A percentile compares a stretch with the other conserved stretches of the same genome.
phyloP scores from a whole-genome alignment of 2,329 filamentous ascomycete species.

The Neopestalotiopsis clavispora region DNA sequence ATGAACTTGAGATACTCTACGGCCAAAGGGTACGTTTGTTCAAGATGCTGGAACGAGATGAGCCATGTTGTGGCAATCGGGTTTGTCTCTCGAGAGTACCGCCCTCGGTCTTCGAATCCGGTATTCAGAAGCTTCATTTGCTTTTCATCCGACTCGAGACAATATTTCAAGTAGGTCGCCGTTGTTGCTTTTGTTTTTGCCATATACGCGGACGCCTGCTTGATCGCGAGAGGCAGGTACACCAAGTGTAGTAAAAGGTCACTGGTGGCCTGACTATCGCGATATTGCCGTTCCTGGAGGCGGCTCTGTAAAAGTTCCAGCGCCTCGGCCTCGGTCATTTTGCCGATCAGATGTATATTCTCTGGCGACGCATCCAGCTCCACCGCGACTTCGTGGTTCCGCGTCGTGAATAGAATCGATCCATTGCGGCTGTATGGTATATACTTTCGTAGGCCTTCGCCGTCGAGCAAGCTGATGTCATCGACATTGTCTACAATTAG shows the following conservation, averaged over 20 bases:
- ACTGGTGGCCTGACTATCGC: not conserved
- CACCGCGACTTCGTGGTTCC: conserved; percentile 21
- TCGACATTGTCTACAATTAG: conserved; percentile 51
- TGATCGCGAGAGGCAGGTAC: not conserved
- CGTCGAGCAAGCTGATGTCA: conserved; percentile 25
- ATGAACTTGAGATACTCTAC: conserved; percentile 35
- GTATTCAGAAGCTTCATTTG: conserved; percentile 31
- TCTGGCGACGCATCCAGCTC: conserved; percentile 3
- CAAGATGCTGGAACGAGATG: conserved; percentile 39
- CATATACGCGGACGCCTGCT: conserved; percentile 27
- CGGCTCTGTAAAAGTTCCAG: not conserved
- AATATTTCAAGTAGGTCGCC: conserved; percentile 15
- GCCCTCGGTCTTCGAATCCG: conserved; percentile 33
- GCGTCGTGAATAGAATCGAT: conserved; percentile 36
- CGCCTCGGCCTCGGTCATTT: not conserved
- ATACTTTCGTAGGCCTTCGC: not conserved
- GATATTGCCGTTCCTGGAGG: conserved; percentile 9
- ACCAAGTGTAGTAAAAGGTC: not conserved
- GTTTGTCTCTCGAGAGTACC: not conserved
- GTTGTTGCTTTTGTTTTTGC: conserved; percentile 27
- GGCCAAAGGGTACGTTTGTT: conserved; percentile 28
- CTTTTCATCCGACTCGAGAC: conserved; percentile 24
- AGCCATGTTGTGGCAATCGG: conserved; percentile 38
- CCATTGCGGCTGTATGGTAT: conserved; percentile 36
- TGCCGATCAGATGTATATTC: conserved; percentile 17